Evolutionary conservation across 345 rosid species (phyloP).

Genomic region (Gossypium turneri): DNA sequence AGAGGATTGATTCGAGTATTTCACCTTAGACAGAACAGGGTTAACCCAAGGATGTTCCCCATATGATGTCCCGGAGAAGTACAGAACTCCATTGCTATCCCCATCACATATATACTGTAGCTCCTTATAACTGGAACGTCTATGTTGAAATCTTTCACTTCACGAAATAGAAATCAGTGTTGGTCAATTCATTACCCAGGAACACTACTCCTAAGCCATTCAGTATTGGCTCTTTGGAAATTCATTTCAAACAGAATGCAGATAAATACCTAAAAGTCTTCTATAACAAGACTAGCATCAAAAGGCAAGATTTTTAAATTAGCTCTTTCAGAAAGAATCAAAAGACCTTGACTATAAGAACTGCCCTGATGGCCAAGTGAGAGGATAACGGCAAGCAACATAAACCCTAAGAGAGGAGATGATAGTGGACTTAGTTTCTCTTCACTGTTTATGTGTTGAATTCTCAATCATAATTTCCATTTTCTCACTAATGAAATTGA

Average conservation of each 20-base stretch:
- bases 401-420: not conserved
- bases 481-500: not conserved
- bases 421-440: not conserved
- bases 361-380: not conserved
- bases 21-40: slow-evolving; percentile 87
- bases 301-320: not conserved
- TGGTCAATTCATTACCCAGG: not conserved
- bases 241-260: not conserved
- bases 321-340: not conserved
- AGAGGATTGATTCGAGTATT: not conserved
- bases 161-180: slow-evolving; percentile 14
- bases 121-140: slow-evolving; percentile 91
- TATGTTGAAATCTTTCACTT: slow-evolving; percentile 62
- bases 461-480: not conserved
- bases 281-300: not conserved
- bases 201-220: not conserved
- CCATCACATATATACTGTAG: slow-evolving; percentile 94
- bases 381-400: not conserved
- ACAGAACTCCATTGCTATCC: slow-evolving; percentile 92
- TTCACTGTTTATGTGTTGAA: not conserved
- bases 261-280: not conserved
- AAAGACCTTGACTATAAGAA: not conserved
- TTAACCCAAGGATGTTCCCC: slow-evolving; percentile 97
- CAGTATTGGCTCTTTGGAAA: not conserved
- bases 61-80: slow-evolving; percentile 82